Percentiles rank a stretch among this genome's conserved stretches.
Evolutionary conservation across 2,329 filamentous ascomycete species (phyloP).

Genomic region (Pseudocercospora musae): DNA sequence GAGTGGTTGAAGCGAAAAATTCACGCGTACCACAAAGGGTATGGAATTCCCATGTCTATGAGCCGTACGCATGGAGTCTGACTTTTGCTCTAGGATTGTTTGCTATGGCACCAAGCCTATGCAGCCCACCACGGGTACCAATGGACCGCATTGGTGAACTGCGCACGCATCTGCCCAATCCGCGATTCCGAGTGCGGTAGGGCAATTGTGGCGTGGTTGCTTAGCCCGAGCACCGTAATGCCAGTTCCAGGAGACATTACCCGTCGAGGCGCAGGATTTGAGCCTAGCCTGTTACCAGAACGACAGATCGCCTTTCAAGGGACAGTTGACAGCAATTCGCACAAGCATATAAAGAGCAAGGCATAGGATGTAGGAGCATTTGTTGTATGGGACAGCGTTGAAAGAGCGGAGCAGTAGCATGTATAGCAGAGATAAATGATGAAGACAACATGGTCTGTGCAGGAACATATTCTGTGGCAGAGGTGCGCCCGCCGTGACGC

Average conservation of each 20-base stretch:
- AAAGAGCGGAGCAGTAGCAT: not conserved
- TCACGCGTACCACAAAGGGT: slow-evolving; percentile 26
- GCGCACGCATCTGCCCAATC: not conserved
- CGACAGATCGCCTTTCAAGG: not conserved
- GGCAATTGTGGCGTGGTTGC: no score
- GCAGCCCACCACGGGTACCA: not conserved
- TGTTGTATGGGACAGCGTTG: not conserved
- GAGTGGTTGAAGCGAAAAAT: slow-evolving; percentile 30
- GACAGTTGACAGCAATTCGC: not conserved
- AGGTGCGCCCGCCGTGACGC: no score
- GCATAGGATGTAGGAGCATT: not conserved
- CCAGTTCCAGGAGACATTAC: not conserved
- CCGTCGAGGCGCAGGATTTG: not conserved
- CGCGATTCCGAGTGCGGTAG: not conserved
- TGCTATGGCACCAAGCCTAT: slow-evolving; percentile 15
- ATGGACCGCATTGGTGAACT: not conserved
- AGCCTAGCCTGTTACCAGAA: not conserved
- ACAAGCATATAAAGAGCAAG: not conserved
- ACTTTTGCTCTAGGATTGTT: not conserved
- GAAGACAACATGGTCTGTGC: not conserved
- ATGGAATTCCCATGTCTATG: not conserved
- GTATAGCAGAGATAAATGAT: not conserved
- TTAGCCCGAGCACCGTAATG: not conserved
- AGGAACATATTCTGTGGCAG: no score
- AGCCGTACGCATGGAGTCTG: not conserved